Conservation (phyloP, 2,329 filamentous ascomycete genomes). For the Cladosporium cucumerinum region DNA sequence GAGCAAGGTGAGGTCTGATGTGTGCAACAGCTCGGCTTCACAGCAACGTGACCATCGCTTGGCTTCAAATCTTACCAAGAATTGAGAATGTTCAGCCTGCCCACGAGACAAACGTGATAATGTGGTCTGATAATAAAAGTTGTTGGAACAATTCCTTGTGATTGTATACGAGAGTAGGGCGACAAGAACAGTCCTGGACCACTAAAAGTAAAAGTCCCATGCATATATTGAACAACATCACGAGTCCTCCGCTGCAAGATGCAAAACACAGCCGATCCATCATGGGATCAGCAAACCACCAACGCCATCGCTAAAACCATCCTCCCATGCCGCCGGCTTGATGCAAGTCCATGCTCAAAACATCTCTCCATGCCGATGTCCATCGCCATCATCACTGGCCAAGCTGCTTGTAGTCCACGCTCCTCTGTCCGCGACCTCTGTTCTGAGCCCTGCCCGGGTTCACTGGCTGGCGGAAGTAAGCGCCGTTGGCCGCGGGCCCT, state of each 20-base stretch:
- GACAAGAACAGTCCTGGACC: background rate
- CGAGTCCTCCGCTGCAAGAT: background rate
- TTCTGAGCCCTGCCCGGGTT: conserved; percentile 84
- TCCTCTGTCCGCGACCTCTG: conserved; percentile 58
- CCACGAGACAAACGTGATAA: background rate
- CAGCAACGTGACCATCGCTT: background rate
- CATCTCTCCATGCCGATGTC: background rate
- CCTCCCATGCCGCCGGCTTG: background rate
- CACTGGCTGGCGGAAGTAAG: conserved; percentile 93
- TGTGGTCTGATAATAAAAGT: background rate
- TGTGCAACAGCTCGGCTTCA: background rate
- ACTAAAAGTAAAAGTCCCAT: background rate
- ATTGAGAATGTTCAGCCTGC: no score
- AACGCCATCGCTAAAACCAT: conserved; percentile 15
- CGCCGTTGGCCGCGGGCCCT: conserved; percentile 56
- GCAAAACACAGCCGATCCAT: conserved; percentile 1
- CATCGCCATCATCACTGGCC: background rate
- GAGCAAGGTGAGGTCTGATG: background rate
- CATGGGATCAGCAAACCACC: background rate
- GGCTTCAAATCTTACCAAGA: background rate
- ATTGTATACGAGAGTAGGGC: conserved; percentile 7
- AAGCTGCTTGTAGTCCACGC: conserved; percentile 87
- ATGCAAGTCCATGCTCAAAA: background rate
- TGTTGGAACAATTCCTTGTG: background rate
- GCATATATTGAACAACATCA: background rate